Evolutionary conservation across 2,329 filamentous ascomycete genomes (phyloP).

Genomic region (Epichloe sibirici): DNA sequence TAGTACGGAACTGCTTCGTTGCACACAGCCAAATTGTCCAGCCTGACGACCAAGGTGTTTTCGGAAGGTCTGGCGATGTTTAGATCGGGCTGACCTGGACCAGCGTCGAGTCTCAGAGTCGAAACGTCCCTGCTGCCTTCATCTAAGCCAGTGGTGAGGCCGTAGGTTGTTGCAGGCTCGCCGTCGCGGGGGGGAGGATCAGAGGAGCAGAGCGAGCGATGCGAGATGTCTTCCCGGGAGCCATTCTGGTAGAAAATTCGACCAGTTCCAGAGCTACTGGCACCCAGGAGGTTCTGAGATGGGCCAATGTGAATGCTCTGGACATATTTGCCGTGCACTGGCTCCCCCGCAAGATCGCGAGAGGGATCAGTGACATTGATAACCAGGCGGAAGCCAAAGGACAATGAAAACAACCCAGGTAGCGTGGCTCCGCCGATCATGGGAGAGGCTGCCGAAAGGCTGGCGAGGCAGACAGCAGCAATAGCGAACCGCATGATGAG

Average conservation of each 20-base stretch:
- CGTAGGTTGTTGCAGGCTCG: background rate
- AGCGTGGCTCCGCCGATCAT: background rate
- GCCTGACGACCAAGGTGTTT: background rate
- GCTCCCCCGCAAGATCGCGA: background rate
- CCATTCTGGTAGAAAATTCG: constrained; percentile 2
- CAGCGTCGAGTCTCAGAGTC: background rate
- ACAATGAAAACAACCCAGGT: background rate
- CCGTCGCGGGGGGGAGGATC: background rate
- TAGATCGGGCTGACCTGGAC: background rate
- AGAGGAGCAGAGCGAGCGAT: background rate
- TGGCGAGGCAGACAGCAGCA: background rate
- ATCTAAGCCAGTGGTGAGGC: background rate
- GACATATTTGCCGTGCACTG: background rate
- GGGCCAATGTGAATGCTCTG: background rate
- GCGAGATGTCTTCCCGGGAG: background rate
- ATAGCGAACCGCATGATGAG: background rate
- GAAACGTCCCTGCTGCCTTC: background rate
- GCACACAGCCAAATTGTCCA: background rate
- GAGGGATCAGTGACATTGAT: background rate
- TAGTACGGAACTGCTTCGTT: background rate
- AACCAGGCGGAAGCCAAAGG: background rate
- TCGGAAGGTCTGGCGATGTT: background rate
- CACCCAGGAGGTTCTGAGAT: background rate
- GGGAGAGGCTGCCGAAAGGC: background rate
- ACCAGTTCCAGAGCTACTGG: background rate